A percentile compares a stretch with the other conserved stretches of the same genome.
Conservation (phyloP, 305 asterid species). For the Fraxinus ornus region DNA sequence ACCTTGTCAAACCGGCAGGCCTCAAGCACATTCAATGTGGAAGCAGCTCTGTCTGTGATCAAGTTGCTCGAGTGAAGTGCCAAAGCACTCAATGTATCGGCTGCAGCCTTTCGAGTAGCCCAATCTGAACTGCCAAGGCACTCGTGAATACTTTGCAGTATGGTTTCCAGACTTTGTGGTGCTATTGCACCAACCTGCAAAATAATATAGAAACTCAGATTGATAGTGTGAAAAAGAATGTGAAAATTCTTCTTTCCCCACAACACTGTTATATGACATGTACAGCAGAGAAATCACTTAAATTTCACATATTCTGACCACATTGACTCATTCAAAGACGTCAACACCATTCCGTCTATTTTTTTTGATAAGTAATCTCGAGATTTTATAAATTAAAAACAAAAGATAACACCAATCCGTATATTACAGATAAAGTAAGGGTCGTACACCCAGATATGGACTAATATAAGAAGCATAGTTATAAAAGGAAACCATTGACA, state of each 20-base stretch:
- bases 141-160: conserved; percentile 78
- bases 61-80: conserved; percentile 61
- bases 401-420: background rate
- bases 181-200: conserved; percentile 89
- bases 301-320: background rate
- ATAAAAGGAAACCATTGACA: background rate
- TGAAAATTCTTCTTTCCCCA: background rate
- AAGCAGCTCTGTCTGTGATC: conserved; percentile 60
- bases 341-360: background rate
- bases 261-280: background rate
- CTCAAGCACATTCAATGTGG: conserved; percentile 74
- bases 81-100: conserved; percentile 70
- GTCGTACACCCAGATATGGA: background rate
- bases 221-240: background rate
- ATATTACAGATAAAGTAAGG: background rate
- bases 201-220: conserved; percentile 12
- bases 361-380: too few species aligned
- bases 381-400: too few species aligned
- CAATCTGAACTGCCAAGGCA: conserved; percentile 89
- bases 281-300: background rate
- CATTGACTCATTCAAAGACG: background rate
- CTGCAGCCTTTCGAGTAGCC: conserved; percentile 98
- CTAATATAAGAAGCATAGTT: background rate
- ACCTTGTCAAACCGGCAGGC: conserved; percentile 98
- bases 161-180: conserved; percentile 71